Percentiles rank a stretch among this genome's conserved stretches.
Evolutionary conservation across 768 basidiomycete genomes (phyloP).

Genomic region (Lepiota venenata): DNA sequence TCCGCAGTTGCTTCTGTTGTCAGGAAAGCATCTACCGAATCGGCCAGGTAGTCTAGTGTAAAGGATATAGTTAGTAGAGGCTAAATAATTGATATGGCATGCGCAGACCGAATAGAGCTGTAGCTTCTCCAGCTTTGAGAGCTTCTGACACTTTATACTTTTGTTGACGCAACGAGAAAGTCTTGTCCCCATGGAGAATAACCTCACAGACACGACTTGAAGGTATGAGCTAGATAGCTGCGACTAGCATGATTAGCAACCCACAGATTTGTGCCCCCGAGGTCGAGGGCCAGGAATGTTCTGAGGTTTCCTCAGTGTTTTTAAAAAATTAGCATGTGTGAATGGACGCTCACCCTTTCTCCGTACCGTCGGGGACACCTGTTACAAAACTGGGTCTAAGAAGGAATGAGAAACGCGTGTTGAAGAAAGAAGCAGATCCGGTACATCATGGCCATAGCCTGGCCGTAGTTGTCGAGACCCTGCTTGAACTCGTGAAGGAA

Average conservation of each 20-base stretch:
- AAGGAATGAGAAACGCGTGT: slow-evolving; percentile 11
- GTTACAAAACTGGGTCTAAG: slow-evolving; percentile 90
- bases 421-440: slow-evolving; percentile 15
- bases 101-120: slow-evolving; percentile 73
- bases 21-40: slow-evolving; percentile 93
- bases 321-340: slow-evolving; percentile 2
- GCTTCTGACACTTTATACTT: slow-evolving; percentile 96
- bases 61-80: neutral
- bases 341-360: slow-evolving; percentile 69
- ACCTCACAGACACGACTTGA: slow-evolving; percentile 93
- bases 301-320: slow-evolving; percentile 37
- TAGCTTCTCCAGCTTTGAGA: slow-evolving; percentile 90
- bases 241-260: slow-evolving; percentile 22
- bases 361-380: slow-evolving; percentile 91
- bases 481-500: slow-evolving; percentile 79
- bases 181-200: slow-evolving; percentile 82
- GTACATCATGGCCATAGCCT: slow-evolving; percentile 92
- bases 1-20: slow-evolving; percentile 53
- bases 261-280: slow-evolving; percentile 97
- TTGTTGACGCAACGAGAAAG: slow-evolving; percentile 88
- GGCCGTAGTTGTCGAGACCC: slow-evolving; percentile 71
- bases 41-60: slow-evolving; percentile 88
- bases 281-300: slow-evolving; percentile 93
- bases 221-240: slow-evolving; percentile 11
- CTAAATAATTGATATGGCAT: slow-evolving; percentile 10